These are phyloP conservation scores for Avicennia marina DNA, from an alignment of 257 asterid genomes.

Conservation along the genomic window DNA sequence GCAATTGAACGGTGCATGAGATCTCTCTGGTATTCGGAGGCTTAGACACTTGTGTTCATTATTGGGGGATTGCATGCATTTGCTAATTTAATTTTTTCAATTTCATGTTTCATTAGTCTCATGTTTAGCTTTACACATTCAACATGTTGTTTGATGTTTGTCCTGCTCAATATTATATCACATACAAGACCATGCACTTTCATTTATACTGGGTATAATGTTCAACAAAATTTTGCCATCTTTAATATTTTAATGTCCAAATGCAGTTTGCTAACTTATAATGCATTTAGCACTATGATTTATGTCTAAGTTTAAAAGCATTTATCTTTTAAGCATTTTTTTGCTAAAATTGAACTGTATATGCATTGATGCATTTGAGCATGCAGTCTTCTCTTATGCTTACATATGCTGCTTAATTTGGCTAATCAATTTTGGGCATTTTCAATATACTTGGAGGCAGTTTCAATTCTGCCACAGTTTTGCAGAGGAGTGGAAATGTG, in stretches of 20 bases:
- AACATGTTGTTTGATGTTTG: not conserved
- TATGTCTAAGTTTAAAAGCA: too few relatives aligned
- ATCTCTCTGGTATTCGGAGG: conserved; percentile 31
- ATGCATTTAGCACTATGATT: not conserved
- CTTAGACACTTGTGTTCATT: not conserved
- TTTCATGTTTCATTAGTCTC: not conserved
- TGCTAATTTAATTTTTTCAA: not conserved
- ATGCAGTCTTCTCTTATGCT: too few relatives aligned
- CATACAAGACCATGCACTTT: too few relatives aligned
- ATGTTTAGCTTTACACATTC: not conserved
- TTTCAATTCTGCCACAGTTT: conserved; percentile 71
- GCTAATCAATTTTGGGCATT: conserved; percentile 67
- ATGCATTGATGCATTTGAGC: not conserved
- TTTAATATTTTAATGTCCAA: not conserved
- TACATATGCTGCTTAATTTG: conserved; percentile 3
- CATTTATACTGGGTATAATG: too few relatives aligned
- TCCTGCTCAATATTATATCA: too few relatives aligned
- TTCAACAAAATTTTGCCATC: not conserved
- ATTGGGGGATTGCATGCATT: conserved; percentile 14
- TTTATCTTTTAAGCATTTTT: not conserved
- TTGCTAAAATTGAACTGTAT: not conserved
- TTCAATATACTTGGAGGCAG: conserved; percentile 68
- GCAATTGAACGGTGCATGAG: conserved; percentile 85
- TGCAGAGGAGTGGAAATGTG: conserved; percentile 95
- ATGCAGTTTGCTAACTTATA: not conserved